Conservation (phyloP, 2,329 filamentous ascomycete species). For the Diaporthe longicolla region DNA sequence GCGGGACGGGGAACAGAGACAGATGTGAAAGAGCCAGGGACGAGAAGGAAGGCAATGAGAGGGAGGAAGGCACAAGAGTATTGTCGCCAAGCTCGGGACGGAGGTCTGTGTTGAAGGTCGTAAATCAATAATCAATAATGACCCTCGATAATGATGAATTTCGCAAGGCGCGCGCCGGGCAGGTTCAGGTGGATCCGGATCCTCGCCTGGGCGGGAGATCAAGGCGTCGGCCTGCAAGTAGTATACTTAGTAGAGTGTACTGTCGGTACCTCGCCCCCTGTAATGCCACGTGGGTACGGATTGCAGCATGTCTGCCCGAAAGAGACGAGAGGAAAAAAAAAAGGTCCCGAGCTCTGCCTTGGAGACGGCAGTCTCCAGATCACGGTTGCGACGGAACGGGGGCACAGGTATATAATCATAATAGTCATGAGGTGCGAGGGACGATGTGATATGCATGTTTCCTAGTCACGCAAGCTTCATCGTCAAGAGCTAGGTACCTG, state of each 20-base stretch:
- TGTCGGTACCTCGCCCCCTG: constrained; percentile 1
- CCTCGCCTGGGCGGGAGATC: background rate
- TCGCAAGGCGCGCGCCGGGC: constrained; percentile 22
- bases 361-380: background rate
- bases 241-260: background rate
- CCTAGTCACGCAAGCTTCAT: background rate
- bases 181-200: constrained; percentile 28
- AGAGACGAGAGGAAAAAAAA: background rate
- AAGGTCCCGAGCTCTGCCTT: background rate
- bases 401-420: background rate
- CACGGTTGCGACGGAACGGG: background rate
- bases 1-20: background rate
- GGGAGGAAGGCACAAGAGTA: constrained; percentile 4
- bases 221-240: constrained; percentile 1
- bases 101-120: constrained; percentile 31
- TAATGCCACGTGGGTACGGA: constrained; percentile 26
- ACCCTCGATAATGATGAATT: constrained; percentile 33
- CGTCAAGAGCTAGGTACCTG: background rate
- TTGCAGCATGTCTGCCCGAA: constrained; percentile 5
- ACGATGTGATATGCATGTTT: background rate
- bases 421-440: background rate
- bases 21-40: background rate
- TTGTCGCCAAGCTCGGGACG: constrained; percentile 30
- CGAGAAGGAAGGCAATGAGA: background rate
- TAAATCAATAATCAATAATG: constrained; percentile 35